phyloP scores from a whole-genome alignment of 2,329 filamentous ascomycete genomes.

The Penicillium sp. region DNA sequence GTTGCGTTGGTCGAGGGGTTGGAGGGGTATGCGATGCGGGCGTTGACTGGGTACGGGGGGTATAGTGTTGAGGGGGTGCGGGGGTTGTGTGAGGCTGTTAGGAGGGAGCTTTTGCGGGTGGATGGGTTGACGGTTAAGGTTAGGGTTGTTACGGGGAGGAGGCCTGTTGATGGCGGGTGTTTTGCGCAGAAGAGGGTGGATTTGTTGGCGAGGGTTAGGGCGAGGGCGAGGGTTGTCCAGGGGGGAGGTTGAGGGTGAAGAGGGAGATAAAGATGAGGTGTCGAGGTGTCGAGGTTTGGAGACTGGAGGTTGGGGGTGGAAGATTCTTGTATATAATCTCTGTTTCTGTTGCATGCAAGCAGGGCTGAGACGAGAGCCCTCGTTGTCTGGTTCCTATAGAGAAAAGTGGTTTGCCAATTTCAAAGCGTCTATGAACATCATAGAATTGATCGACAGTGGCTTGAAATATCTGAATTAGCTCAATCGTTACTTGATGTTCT shows the following conservation, averaged over 20 bases:
- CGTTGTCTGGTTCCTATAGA: neutral
- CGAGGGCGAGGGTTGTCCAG: neutral
- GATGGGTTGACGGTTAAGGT: constrained; percentile 30
- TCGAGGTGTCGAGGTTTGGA: neutral
- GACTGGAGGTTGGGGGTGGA: neutral
- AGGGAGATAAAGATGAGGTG: neutral
- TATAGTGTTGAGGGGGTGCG: constrained; percentile 39
- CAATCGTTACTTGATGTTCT: too few species aligned
- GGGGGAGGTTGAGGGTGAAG: neutral
- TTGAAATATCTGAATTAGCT: too few species aligned
- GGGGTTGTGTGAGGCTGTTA: constrained; percentile 43
- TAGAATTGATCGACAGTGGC: neutral
- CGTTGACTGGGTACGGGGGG: constrained; percentile 36
- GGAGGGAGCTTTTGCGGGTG: constrained; percentile 36
- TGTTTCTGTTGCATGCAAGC: neutral
- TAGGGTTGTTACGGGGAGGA: constrained; percentile 34
- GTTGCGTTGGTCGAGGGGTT: constrained; percentile 44
- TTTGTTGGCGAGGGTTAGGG: constrained; percentile 16
- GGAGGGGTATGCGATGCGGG: constrained; percentile 41
- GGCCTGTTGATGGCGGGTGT: constrained; percentile 22
- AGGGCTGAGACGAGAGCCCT: neutral
- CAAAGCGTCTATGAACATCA: neutral
- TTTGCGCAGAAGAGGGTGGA: constrained; percentile 17
- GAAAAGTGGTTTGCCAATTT: neutral
- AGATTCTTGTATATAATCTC: neutral